phyloP scores from a whole-genome alignment of 306 rosid species.

The Sechiopsis laciniata region DNA sequence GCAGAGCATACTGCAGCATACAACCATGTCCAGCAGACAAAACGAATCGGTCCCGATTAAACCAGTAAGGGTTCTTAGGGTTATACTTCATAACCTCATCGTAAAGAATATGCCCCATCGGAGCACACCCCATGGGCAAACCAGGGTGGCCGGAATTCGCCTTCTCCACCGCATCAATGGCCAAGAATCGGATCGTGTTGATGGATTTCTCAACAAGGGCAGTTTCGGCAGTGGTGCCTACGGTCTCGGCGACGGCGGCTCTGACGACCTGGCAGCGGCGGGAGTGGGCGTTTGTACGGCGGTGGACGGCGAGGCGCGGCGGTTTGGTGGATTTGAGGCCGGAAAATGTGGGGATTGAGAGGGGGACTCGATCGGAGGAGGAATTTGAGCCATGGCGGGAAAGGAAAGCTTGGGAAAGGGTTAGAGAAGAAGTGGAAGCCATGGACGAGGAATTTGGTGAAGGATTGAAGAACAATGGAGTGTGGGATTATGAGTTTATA shows the following conservation, averaged over 20 bases:
- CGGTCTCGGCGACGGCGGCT: constrained; percentile 46
- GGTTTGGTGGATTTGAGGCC: constrained; percentile 52
- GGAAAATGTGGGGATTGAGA: constrained; percentile 49
- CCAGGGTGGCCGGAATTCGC: constrained; percentile 98
- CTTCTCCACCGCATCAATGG: constrained; percentile 83
- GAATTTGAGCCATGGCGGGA: constrained; percentile 34
- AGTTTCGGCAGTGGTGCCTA: constrained; percentile 41
- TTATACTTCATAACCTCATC: constrained; percentile 86
- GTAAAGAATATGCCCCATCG: constrained; percentile 79
- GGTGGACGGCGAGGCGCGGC: constrained; percentile 27
- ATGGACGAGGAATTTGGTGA: constrained; percentile 27
- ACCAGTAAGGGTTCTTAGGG: constrained; percentile 90
- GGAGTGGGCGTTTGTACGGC: neutral
- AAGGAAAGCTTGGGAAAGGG: constrained; percentile 66
- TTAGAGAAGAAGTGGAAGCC: constrained; percentile 73
- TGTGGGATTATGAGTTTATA: too few relatives aligned
- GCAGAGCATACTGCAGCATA: constrained; percentile 90
- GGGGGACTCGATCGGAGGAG: constrained; percentile 48
- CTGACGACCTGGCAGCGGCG: constrained; percentile 28
- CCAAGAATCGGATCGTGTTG: constrained; percentile 83
- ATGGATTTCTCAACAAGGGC: constrained; percentile 71
- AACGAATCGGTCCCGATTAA: constrained; percentile 91
- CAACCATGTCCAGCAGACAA: constrained; percentile 95
- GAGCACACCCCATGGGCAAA: constrained; percentile 97
- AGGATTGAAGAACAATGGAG: constrained; percentile 20